phyloP scores from a whole-genome alignment of 768 basidiomycete genomes.

The Termitomyces eurrhizus region DNA sequence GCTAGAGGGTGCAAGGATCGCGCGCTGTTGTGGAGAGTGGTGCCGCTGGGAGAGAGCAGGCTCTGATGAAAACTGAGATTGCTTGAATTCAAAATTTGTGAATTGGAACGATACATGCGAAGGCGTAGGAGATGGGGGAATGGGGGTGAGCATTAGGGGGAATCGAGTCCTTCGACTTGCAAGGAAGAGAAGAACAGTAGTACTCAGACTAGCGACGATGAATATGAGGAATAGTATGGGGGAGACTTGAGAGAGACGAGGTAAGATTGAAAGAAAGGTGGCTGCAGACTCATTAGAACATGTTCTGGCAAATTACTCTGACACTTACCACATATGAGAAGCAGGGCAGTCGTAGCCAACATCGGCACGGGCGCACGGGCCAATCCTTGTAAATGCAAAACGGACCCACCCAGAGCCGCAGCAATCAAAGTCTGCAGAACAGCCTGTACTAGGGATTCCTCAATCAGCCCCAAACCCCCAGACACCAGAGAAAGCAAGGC shows the following conservation, averaged over 20 bases:
- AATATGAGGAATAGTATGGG: conserved; percentile 10
- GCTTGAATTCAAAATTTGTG: not conserved
- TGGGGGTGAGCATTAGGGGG: not conserved
- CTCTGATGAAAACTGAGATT: not conserved
- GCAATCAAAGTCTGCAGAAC: conserved; percentile 11
- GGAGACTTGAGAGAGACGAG: conserved; percentile 6
- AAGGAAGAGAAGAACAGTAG: conserved; percentile 3
- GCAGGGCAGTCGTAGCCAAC: conserved; percentile 5
- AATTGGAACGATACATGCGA: not conserved
- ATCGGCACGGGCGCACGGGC: not conserved
- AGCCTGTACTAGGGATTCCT: conserved; percentile 2
- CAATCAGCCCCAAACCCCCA: conserved; percentile 6
- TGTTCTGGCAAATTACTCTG: not conserved
- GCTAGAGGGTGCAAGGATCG: not conserved
- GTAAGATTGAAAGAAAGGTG: conserved; percentile 11
- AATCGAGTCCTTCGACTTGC: not conserved
- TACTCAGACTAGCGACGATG: conserved; percentile 4
- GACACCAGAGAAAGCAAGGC: conserved; percentile 8
- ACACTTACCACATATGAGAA: conserved; percentile 10
- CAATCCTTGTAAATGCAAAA: conserved; percentile 11
- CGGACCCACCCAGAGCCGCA: conserved; percentile 4
- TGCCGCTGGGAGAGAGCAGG: not conserved
- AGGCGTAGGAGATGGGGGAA: conserved; percentile 1
- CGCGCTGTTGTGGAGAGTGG: not conserved
- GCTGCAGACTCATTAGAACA: not conserved